A percentile compares a stretch with the other conserved stretches of the same genome.
Evolutionary conservation across 2,329 filamentous ascomycete genomes (phyloP).

Genomic region (Teratosphaeria destructans): DNA sequence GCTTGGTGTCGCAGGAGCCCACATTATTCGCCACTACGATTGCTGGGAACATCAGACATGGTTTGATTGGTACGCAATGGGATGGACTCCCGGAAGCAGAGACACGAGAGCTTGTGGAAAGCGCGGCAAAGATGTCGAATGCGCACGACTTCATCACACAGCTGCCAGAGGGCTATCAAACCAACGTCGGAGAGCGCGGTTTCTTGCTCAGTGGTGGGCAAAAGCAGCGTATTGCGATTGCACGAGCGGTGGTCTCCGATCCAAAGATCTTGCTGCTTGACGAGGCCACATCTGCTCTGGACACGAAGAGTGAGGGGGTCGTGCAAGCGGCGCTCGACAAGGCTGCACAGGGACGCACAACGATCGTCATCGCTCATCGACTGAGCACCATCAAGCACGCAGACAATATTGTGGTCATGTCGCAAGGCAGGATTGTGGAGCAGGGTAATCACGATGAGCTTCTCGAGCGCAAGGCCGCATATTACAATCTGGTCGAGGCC

Average conservation of each 20-base stretch:
- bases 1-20: slow-evolving; percentile 87
- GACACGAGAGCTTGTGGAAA: slow-evolving; percentile 59
- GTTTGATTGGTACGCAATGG: slow-evolving; percentile 71
- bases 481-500: slow-evolving; percentile 76
- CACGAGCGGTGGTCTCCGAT: slow-evolving; percentile 78
- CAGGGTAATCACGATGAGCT: slow-evolving; percentile 81
- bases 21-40: slow-evolving; percentile 84
- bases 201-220: slow-evolving; percentile 90
- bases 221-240: slow-evolving; percentile 82
- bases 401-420: slow-evolving; percentile 93
- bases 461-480: slow-evolving; percentile 59
- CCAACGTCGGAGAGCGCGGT: slow-evolving; percentile 88
- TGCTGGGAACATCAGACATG: slow-evolving; percentile 79
- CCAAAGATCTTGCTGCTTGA: slow-evolving; percentile 88
- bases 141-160: slow-evolving; percentile 81
- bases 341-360: slow-evolving; percentile 77
- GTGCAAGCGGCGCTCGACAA: slow-evolving; percentile 87
- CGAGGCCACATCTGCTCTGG: slow-evolving; percentile 86
- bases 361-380: slow-evolving; percentile 91
- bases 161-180: slow-evolving; percentile 83
- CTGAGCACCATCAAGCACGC: slow-evolving; percentile 89
- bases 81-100: slow-evolving; percentile 59
- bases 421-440: slow-evolving; percentile 74
- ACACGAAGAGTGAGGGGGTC: slow-evolving; percentile 88
- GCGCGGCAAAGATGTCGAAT: slow-evolving; percentile 83